Evolutionary conservation across 2,329 filamentous ascomycete species (phyloP).

Genomic region (Aspergillus novoparasiticus): DNA sequence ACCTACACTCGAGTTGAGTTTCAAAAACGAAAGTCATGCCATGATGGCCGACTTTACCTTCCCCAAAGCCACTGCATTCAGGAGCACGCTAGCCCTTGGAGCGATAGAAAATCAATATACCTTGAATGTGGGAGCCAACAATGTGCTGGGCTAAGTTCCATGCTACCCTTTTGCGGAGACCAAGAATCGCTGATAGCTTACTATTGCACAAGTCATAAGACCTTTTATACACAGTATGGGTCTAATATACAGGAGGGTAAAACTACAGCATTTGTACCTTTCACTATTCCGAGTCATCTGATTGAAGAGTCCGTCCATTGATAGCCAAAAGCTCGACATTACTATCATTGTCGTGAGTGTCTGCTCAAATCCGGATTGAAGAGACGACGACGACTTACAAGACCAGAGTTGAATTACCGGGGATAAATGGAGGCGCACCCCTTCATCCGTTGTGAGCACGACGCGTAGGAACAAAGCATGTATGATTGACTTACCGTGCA

Average conservation of each 20-base stretch:
- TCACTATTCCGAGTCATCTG: slow-evolving; percentile 8
- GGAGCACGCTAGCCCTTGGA: no score
- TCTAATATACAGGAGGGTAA: neutral
- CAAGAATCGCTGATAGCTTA: neutral
- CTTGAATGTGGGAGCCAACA: neutral
- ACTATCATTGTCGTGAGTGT: neutral
- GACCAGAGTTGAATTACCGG: slow-evolving; percentile 22
- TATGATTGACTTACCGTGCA: slow-evolving; percentile 8
- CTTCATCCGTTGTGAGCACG: slow-evolving; percentile 6
- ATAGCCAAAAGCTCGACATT: slow-evolving; percentile 14
- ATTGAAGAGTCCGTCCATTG: slow-evolving; percentile 9
- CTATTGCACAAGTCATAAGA: neutral
- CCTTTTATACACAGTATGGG: neutral
- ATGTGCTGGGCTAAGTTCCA: neutral
- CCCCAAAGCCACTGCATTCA: no score
- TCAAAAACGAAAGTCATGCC: no score
- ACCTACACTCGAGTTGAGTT: no score
- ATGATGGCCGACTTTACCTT: no score
- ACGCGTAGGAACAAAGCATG: neutral
- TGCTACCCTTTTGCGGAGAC: neutral
- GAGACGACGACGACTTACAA: slow-evolving; percentile 13
- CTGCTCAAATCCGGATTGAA: neutral
- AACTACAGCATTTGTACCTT: neutral
- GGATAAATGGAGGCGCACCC: slow-evolving; percentile 23
- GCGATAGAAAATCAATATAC: no score